Evolutionary conservation across 2,329 filamentous ascomycete genomes (phyloP).

Genomic region (Helminthosporium solani): DNA sequence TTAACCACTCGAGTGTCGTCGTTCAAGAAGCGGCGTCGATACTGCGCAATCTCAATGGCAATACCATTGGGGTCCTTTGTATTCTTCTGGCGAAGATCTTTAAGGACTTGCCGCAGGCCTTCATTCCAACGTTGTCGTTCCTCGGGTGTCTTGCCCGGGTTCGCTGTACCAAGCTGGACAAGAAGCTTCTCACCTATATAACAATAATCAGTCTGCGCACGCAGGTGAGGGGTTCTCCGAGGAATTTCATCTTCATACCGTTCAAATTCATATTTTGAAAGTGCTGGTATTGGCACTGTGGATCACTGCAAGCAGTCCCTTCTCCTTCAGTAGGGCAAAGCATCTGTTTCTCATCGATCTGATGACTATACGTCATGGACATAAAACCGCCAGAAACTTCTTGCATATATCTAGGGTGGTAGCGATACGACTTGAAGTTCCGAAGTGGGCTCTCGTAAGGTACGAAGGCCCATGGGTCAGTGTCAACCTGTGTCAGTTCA

Average conservation of each 20-base stretch:
- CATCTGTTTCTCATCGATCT: slow-evolving; percentile 72
- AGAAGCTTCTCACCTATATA: slow-evolving; percentile 70
- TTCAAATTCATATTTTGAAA: slow-evolving; percentile 70
- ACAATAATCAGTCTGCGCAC: slow-evolving; percentile 42
- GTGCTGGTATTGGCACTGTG: slow-evolving; percentile 75
- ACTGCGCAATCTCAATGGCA: slow-evolving; percentile 42
- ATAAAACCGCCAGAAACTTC: slow-evolving; percentile 74
- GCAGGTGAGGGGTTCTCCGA: slow-evolving; percentile 17
- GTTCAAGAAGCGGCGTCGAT: slow-evolving; percentile 43
- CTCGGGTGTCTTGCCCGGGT: slow-evolving; percentile 61
- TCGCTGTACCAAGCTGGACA: slow-evolving; percentile 67
- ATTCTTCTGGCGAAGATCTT: slow-evolving; percentile 38
- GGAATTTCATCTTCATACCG: slow-evolving; percentile 62
- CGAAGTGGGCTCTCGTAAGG: slow-evolving; percentile 83
- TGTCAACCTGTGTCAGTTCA: slow-evolving; percentile 9
- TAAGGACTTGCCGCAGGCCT: slow-evolving; percentile 41
- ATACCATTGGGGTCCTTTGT: slow-evolving; percentile 43
- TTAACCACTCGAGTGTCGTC: slow-evolving; percentile 44
- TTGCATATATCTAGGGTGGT: slow-evolving; percentile 74
- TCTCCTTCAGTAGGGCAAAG: slow-evolving; percentile 76
- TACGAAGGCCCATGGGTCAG: slow-evolving; percentile 42
- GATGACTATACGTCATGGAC: slow-evolving; percentile 91
- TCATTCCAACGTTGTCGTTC: slow-evolving; percentile 55
- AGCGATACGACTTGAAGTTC: slow-evolving; percentile 84
- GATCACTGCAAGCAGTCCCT: slow-evolving; percentile 71